These are phyloP conservation scores for Fusarium tanahbumbuense DNA, from an alignment of 2,329 filamentous ascomycete genomes.

Conservation along the genomic window DNA sequence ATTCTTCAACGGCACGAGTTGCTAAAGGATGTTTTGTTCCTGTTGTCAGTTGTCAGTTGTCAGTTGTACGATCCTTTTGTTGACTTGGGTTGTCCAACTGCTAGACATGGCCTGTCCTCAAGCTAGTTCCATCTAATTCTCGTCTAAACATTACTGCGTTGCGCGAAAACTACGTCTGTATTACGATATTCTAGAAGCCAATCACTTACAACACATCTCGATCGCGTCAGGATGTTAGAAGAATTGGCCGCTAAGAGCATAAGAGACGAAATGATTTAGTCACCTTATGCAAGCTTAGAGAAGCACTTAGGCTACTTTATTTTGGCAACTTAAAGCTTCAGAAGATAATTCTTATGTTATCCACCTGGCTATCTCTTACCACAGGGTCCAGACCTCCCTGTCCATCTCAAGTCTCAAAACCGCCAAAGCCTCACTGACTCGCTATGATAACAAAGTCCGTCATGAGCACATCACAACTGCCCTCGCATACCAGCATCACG, in stretches of 20 bases:
- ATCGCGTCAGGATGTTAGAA: not conserved
- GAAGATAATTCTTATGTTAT: too few species aligned
- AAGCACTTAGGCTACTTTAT: too few species aligned
- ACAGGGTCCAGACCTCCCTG: not conserved
- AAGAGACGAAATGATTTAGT: too few species aligned
- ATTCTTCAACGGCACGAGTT: not conserved
- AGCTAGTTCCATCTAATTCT: not conserved
- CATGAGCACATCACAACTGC: conserved; percentile 10
- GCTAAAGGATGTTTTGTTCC: not conserved
- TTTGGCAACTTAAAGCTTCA: too few species aligned
- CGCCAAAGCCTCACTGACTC: conserved; percentile 13
- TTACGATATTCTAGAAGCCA: not conserved
- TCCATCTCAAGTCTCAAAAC: not conserved
- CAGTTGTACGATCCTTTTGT: not conserved
- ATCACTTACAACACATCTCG: not conserved
- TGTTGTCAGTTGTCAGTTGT: not conserved
- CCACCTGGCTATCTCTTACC: not conserved
- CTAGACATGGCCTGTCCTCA: not conserved
- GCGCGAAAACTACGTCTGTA: not conserved
- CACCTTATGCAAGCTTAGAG: too few species aligned
- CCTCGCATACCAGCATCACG: not conserved
- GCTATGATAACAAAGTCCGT: not conserved
- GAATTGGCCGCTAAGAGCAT: too few species aligned
- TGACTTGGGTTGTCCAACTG: not conserved
- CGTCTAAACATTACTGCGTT: not conserved